Evolutionary conservation across 768 basidiomycete genomes (phyloP).

Genomic region (Lactarius tabidus): DNA sequence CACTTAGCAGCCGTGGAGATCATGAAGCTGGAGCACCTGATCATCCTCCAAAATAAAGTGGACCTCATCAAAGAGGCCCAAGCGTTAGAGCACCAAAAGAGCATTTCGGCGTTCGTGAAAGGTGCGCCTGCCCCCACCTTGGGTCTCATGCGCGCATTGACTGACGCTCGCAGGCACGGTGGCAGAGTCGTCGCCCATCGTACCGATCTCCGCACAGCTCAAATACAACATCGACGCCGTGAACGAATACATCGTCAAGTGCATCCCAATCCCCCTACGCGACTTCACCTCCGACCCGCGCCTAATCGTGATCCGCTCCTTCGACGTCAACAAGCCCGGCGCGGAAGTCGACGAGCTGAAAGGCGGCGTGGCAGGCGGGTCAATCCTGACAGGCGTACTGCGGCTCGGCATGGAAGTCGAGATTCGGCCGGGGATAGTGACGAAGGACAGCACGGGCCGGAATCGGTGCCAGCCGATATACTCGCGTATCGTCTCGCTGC

Average conservation of each 20-base stretch:
- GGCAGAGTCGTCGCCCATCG: conserved; percentile 95
- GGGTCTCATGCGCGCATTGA: background rate
- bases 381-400: conserved; percentile 89
- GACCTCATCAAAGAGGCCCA: conserved; percentile 95
- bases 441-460: conserved; percentile 86
- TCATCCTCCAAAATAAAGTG: conserved; percentile 98
- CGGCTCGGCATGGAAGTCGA: conserved; percentile 91
- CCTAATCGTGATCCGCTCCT: conserved; percentile 97
- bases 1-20: conserved; percentile 99
- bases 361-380: conserved; percentile 97
- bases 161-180: conserved; percentile 68
- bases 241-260: conserved; percentile 96
- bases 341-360: conserved; percentile 95
- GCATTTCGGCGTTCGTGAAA: conserved; percentile 93
- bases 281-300: conserved; percentile 90
- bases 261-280: conserved; percentile 90
- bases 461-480: conserved; percentile 94
- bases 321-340: conserved; percentile 99
- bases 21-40: conserved; percentile 97
- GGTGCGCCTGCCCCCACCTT: conserved; percentile 36
- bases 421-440: conserved; percentile 95
- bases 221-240: conserved; percentile 99
- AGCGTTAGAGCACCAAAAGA: conserved; percentile 94
- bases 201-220: conserved; percentile 97
- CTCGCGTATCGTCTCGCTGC: conserved; percentile 83